These are phyloP conservation scores for Skeletonema tropicum DNA, from an alignment of 108 stramenopile species.

Conservation along the genomic window DNA sequence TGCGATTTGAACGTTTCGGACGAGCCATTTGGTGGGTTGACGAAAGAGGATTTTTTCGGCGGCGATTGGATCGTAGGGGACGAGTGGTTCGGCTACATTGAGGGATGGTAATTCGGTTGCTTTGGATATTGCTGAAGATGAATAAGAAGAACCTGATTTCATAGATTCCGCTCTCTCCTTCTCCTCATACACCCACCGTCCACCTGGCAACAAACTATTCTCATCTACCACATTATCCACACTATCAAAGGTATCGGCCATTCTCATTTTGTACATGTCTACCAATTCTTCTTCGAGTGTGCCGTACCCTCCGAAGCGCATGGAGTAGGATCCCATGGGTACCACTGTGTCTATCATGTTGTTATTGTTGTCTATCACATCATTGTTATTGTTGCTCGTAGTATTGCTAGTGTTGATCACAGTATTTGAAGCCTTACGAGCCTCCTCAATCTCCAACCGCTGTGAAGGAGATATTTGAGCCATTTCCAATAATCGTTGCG, in stretches of 20 bases:
- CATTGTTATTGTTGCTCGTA: too few relatives aligned
- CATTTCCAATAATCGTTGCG: slow-evolving; percentile 41
- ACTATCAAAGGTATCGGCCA: slow-evolving; percentile 51
- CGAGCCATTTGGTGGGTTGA: slow-evolving; percentile 92
- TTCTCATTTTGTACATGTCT: slow-evolving; percentile 31
- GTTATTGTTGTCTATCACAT: neutral
- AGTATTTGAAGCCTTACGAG: neutral
- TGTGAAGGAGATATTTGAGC: slow-evolving; percentile 47
- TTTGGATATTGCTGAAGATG: neutral
- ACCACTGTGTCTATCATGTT: slow-evolving; percentile 7
- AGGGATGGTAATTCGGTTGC: slow-evolving; percentile 3
- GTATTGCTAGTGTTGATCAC: too few relatives aligned
- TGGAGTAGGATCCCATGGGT: slow-evolving; percentile 26
- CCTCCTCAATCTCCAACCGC: slow-evolving; percentile 32
- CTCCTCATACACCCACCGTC: slow-evolving; percentile 23
- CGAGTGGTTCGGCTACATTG: slow-evolving; percentile 89
- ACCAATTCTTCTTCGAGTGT: slow-evolving; percentile 21
- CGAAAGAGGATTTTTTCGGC: slow-evolving; percentile 81
- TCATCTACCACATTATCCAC: slow-evolving; percentile 48
- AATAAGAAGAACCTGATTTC: neutral
- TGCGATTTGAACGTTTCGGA: slow-evolving; percentile 93
- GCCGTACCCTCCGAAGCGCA: slow-evolving; percentile 23
- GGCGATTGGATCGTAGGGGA: slow-evolving; percentile 85
- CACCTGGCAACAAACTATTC: slow-evolving; percentile 45
- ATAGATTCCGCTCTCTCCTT: neutral